Conservation (phyloP, 169 alveolate species). For the Cryptosporidium xiaoi region DNA sequence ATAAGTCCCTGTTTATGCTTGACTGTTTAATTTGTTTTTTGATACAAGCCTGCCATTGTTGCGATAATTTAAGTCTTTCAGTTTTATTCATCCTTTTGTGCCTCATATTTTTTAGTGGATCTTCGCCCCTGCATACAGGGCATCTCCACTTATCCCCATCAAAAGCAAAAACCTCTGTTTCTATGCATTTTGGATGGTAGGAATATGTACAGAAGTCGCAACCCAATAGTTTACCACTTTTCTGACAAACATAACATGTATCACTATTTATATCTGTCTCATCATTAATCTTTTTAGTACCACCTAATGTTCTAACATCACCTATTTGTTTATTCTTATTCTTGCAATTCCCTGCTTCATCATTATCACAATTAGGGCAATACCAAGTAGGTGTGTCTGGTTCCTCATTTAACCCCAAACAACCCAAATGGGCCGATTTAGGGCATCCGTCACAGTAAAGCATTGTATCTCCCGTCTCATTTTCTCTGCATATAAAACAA, state of each 20-base stretch:
- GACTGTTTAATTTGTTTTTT: constrained; percentile 82
- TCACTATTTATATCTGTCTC: constrained; percentile 85
- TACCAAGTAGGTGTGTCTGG: constrained; percentile 90
- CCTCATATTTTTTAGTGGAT: constrained; percentile 88
- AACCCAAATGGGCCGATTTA: constrained; percentile 87
- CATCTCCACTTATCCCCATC: constrained; percentile 90
- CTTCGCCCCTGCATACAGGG: constrained; percentile 90
- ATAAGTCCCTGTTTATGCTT: constrained; percentile 83
- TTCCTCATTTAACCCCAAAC: constrained; percentile 86
- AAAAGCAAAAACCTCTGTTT: constrained; percentile 81
- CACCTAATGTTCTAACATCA: constrained; percentile 81
- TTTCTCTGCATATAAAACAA: constrained; percentile 85
- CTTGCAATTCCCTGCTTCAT: constrained; percentile 75
- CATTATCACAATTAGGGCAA: constrained; percentile 84
- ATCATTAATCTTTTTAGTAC: constrained; percentile 79
- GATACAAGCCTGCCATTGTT: constrained; percentile 85
- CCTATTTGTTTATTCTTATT: constrained; percentile 86
- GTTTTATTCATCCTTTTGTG: constrained; percentile 88
- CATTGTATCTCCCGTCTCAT: constrained; percentile 82
- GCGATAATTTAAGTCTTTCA: constrained; percentile 84
- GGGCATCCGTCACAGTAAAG: constrained; percentile 93
- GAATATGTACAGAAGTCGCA: constrained; percentile 91
- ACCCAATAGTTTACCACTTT: constrained; percentile 88
- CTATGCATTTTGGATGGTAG: constrained; percentile 89
- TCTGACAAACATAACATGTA: constrained; percentile 90